Conservation (phyloP, 2,329 filamentous ascomycete species). For the Ceratocystiopsis sp. region DNA sequence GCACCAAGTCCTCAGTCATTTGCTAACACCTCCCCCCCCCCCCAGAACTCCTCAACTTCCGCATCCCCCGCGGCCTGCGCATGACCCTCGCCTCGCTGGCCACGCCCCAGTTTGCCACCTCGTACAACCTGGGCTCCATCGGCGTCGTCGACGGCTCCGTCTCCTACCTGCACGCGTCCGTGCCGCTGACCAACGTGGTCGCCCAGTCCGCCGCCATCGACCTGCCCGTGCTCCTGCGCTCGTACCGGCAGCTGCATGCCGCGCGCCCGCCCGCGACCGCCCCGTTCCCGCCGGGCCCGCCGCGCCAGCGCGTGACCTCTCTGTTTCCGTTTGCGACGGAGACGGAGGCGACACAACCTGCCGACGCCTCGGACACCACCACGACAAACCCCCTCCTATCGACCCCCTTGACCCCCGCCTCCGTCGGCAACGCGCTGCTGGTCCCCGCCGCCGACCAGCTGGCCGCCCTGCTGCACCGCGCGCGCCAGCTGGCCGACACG, state of each 20-base stretch:
- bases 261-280: constrained; percentile 9
- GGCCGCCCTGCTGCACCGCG: constrained; percentile 9
- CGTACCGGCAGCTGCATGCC: constrained; percentile 53
- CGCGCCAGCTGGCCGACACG: constrained; percentile 8
- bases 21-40: neutral
- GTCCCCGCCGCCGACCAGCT: constrained; percentile 6
- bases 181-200: constrained; percentile 50
- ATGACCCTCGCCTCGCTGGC: constrained; percentile 82
- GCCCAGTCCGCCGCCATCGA: constrained; percentile 59
- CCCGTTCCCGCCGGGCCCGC: constrained; percentile 2
- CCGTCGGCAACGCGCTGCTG: constrained; percentile 2
- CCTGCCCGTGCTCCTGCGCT: constrained; percentile 59
- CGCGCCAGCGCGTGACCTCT: neutral
- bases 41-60: constrained; percentile 70
- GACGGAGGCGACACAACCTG: constrained; percentile 7
- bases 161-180: constrained; percentile 86
- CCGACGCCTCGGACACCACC: neutral
- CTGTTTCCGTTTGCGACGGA: constrained; percentile 1
- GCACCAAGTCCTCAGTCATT: too few relatives aligned
- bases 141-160: constrained; percentile 93
- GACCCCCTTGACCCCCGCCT: neutral
- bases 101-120: constrained; percentile 83
- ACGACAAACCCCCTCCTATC: neutral
- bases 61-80: constrained; percentile 67
- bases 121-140: constrained; percentile 77